phyloP scores from a whole-genome alignment of 2,329 filamentous ascomycete genomes.

The Mollisiaceae sp. region DNA sequence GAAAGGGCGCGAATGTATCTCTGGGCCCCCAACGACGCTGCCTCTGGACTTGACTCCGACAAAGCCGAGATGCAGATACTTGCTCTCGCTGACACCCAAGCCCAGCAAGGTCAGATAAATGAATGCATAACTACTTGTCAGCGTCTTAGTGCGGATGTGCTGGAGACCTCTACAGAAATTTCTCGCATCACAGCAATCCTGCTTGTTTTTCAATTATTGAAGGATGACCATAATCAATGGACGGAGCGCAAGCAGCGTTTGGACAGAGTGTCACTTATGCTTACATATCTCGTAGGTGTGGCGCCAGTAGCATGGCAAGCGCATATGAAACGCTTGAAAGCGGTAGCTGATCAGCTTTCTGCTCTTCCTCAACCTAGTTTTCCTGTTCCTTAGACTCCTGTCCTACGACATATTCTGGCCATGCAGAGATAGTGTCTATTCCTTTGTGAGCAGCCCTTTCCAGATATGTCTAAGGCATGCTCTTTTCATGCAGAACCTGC shows the following conservation, averaged over 20 bases:
- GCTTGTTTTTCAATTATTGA: background rate
- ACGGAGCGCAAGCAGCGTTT: background rate
- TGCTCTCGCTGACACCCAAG: background rate
- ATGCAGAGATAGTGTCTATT: no score
- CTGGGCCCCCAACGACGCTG: slow-evolving; percentile 6
- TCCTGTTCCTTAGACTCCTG: no score
- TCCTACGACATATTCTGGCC: no score
- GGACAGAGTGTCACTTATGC: background rate
- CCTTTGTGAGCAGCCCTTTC: no score
- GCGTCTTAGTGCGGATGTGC: no score
- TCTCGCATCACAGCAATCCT: background rate
- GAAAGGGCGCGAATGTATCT: slow-evolving; percentile 16
- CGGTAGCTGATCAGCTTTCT: background rate
- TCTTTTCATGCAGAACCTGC: no score
- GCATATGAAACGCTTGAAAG: background rate
- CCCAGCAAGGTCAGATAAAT: background rate
- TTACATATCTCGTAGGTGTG: background rate
- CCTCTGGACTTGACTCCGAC: background rate
- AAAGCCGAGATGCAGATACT: background rate
- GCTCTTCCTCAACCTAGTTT: background rate
- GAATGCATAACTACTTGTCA: background rate
- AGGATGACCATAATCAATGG: background rate
- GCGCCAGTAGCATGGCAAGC: background rate
- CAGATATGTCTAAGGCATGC: no score
- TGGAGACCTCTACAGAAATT: background rate